phyloP scores from a whole-genome alignment of 306 rosid species.

The Corylus avellana region DNA sequence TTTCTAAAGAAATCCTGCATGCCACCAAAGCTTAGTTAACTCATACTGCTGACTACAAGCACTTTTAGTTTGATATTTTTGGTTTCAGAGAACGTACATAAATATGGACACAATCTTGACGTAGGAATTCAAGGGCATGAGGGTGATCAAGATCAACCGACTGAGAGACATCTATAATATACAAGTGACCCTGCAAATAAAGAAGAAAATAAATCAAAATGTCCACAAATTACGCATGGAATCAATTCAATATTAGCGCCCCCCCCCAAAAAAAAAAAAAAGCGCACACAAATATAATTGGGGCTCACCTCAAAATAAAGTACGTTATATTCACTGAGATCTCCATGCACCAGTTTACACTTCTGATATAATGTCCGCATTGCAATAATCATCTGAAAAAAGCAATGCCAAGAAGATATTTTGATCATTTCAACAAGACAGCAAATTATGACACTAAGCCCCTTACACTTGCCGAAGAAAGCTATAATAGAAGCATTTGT shows the following conservation, averaged over 20 bases:
- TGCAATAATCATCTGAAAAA: slow-evolving; percentile 64
- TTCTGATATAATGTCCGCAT: slow-evolving; percentile 89
- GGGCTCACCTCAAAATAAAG: slow-evolving; percentile 74
- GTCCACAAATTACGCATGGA: slow-evolving; percentile 10
- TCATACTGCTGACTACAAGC: not conserved
- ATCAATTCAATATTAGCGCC: too few relatives aligned
- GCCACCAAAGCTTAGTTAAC: slow-evolving; percentile 26
- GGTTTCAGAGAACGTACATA: slow-evolving; percentile 50
- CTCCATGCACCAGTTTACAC: slow-evolving; percentile 94
- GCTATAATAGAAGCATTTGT: slow-evolving; percentile 4
- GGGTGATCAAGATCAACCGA: slow-evolving; percentile 92
- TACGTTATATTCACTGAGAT: slow-evolving; percentile 88
- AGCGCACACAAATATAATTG: not conserved
- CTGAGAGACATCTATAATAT: slow-evolving; percentile 94
- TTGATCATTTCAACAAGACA: not conserved
- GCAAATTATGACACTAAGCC: not conserved
- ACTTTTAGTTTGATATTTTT: not conserved
- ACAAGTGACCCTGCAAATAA: slow-evolving; percentile 73
- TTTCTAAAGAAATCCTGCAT: slow-evolving; percentile 79
- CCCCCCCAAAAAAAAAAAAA: not conserved
- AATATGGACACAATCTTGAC: slow-evolving; percentile 75
- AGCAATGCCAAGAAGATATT: slow-evolving; percentile 5
- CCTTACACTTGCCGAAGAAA: not conserved
- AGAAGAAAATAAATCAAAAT: slow-evolving; percentile 12
- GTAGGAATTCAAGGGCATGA: slow-evolving; percentile 77